A percentile compares a stretch with the other conserved stretches of the same genome.
phyloP scores from a whole-genome alignment of 371 early-diverging fungal genomes.

The Mortierella sp. region DNA sequence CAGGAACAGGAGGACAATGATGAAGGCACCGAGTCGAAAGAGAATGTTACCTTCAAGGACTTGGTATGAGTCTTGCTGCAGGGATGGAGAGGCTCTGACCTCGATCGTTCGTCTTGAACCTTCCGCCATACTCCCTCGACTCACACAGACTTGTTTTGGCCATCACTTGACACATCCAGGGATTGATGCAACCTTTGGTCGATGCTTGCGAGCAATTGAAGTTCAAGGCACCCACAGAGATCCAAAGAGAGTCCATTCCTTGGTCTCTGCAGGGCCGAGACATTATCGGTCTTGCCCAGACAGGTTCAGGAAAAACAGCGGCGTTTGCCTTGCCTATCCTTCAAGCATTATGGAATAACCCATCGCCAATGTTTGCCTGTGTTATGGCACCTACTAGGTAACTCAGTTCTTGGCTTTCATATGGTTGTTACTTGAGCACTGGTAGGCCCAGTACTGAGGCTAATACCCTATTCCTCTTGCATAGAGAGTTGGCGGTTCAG shows the following conservation, averaged over 20 bases:
- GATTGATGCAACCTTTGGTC: conserved; percentile 82
- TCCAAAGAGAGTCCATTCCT: conserved; percentile 91
- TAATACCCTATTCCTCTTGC: background rate
- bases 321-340: conserved; percentile 99
- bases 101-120: background rate
- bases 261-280: conserved; percentile 81
- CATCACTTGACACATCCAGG: conserved; percentile 55
- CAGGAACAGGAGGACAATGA: conserved; percentile 7
- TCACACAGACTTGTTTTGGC: background rate
- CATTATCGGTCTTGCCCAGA: conserved; percentile 97
- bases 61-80: conserved; percentile 12
- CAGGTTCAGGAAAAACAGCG: conserved; percentile 99
- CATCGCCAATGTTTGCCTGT: conserved; percentile 93
- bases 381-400: conserved; percentile 97
- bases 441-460: background rate
- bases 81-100: background rate
- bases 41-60: conserved; percentile 40
- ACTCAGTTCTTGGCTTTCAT: too few relatives aligned
- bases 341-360: conserved; percentile 91
- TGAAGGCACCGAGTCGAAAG: conserved; percentile 5
- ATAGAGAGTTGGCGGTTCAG: conserved; percentile 95
- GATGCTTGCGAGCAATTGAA: conserved; percentile 82
- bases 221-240: conserved; percentile 92
- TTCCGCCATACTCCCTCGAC: background rate
- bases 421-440: background rate